Evolutionary conservation across 1,284 basidiomycete genomes (phyloP).

Genomic region (Moesziomyces aphidis): DNA sequence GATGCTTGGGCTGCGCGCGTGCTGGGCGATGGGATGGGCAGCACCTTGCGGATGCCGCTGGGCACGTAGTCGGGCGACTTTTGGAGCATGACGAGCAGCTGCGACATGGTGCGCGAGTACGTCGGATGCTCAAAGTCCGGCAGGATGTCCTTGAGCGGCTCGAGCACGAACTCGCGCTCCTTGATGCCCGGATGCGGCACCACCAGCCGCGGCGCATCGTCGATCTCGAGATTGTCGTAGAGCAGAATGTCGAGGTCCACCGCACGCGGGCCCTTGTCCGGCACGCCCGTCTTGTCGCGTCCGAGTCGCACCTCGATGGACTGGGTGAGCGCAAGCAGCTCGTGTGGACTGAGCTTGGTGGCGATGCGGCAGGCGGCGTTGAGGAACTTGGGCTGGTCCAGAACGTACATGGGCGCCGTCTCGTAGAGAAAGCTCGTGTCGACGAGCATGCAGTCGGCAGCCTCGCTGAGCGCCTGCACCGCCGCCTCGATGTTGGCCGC

Average conservation of each 20-base stretch:
- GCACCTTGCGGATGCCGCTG: conserved; percentile 47
- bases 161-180: conserved; percentile 91
- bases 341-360: conserved; percentile 77
- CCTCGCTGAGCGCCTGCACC: conserved; percentile 71
- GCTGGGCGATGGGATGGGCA: conserved; percentile 44
- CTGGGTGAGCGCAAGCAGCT: conserved; percentile 79
- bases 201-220: conserved; percentile 78
- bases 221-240: conserved; percentile 77
- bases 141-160: conserved; percentile 80
- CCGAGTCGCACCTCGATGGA: conserved; percentile 81
- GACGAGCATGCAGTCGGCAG: conserved; percentile 69
- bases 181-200: conserved; percentile 84
- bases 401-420: conserved; percentile 94
- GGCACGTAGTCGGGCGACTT: conserved; percentile 51
- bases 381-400: conserved; percentile 87
- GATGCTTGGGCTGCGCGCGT: conserved; percentile 3
- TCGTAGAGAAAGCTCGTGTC: conserved; percentile 94
- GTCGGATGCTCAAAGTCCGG: conserved; percentile 64
- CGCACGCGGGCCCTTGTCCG: conserved; percentile 85
- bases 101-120: conserved; percentile 53
- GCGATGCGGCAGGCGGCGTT: conserved; percentile 90
- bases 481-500: conserved; percentile 85
- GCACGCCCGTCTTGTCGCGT: conserved; percentile 77
- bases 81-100: conserved; percentile 57
- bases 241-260: conserved; percentile 91